Base-by-base conservation (phyloP, 2,329 filamentous ascomycete species). In the Rhytidhysteron rufulum region DNA sequence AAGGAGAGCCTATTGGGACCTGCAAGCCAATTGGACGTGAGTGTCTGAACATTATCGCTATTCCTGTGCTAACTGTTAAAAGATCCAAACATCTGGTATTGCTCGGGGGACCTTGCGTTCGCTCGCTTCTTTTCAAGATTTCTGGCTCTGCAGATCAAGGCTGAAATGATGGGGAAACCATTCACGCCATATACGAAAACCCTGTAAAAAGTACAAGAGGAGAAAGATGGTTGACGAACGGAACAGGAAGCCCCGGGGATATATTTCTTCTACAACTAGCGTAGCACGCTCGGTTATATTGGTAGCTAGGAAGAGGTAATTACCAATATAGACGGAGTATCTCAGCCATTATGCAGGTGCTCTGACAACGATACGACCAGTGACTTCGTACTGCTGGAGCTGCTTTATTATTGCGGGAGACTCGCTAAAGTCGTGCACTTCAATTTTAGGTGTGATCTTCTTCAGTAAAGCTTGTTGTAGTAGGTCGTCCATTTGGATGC, bases 41-140 rank as follows among this genome's bases (percentile, higher is more conserved):
- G 24, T 8, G 13, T 8, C 24, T 8, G 7, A 13, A 13, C 24
- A 7, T 27, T 27, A 27, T 13, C 8, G 24, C 24, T 8, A 27
- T 7, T 27, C 8, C 24, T 27, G 7, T 27, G 13, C 24, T 27
- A 13, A 27, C 24, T 27, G 8, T 7, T 27, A 13, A 27, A 7
- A 27, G 24, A 67, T 45, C 64, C 60, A 1, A 57, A 62, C 3
- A 50, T 75, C 5, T 74, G 67, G 62, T 73, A 70, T 43, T 62
- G 64, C 40, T 71, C 71, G 4, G 71, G 71, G 0, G 67, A 70
- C 38, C 53, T 68, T 8, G 60, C 62, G 1, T 54, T 68, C 31
- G 58, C 59, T 4, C 58, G 72, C 31, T 93, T 66, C 43, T 69
- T 62, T 42, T 70, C 69, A 11, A 57, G 67, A 19, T 64, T 71